Conservation (phyloP, 345 rosid genomes). For the Excoecaria agallocha region DNA sequence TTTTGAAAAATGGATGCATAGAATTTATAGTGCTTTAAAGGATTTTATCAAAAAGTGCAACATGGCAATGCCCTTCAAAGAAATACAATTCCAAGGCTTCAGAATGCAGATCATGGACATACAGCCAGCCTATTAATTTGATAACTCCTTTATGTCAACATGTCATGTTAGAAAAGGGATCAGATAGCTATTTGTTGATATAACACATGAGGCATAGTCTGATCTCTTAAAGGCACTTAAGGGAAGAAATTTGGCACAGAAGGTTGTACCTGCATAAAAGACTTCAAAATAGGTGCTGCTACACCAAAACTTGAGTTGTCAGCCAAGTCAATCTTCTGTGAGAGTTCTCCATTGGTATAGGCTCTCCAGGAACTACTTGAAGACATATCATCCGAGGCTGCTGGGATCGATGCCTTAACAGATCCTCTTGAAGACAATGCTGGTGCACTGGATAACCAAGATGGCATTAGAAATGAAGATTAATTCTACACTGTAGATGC, state of each 20-base stretch:
- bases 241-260: background rate
- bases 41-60: too few relatives aligned
- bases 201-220: background rate
- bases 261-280: constrained; percentile 80
- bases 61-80: too few relatives aligned
- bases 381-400: constrained; percentile 48
- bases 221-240: background rate
- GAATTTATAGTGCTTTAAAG: too few relatives aligned
- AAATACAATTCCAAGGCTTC: too few relatives aligned
- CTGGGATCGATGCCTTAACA: constrained; percentile 48
- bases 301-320: constrained; percentile 69
- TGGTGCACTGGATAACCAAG: constrained; percentile 43
- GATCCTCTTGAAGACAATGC: constrained; percentile 79
- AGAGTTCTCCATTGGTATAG: constrained; percentile 65
- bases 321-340: constrained; percentile 59
- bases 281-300: constrained; percentile 82
- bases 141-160: background rate
- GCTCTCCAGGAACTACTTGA: constrained; percentile 64
- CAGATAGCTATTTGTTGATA: background rate
- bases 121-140: background rate
- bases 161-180: background rate
- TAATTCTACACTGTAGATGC: background rate
- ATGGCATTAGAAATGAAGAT: background rate
- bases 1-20: too few relatives aligned
- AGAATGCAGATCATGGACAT: background rate